Evolutionary conservation across 2,329 filamentous ascomycete genomes (phyloP).

Genomic region (Monosporascus ibericus): DNA sequence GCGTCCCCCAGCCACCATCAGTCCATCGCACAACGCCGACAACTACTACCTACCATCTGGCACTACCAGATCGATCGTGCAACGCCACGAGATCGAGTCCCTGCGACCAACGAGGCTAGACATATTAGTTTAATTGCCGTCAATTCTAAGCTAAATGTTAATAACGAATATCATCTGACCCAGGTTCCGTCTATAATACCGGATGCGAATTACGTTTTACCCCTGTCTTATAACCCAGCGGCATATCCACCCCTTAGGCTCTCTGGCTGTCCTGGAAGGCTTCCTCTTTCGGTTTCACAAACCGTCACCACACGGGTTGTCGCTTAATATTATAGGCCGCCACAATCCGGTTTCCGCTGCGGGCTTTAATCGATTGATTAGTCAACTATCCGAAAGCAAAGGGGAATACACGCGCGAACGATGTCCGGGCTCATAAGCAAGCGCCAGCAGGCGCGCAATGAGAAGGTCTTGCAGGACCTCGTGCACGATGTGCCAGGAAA

Average conservation of each 20-base stretch:
- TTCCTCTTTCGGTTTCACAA: background rate
- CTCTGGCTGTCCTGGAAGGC: background rate
- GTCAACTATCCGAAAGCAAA: background rate
- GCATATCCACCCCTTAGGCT: background rate
- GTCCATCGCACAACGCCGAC: too few relatives aligned
- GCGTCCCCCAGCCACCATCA: too few relatives aligned
- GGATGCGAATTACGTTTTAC: background rate
- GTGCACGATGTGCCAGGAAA: slow-evolving; percentile 80
- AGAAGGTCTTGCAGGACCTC: slow-evolving; percentile 83
- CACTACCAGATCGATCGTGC: background rate
- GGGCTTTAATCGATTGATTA: too few relatives aligned
- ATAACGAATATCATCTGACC: background rate
- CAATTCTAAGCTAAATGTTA: background rate
- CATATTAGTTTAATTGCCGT: background rate
- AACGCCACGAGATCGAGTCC: background rate
- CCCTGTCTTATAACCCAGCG: slow-evolving; percentile 1
- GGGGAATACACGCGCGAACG: slow-evolving; percentile 7
- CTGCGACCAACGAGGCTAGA: background rate
- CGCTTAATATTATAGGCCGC: background rate
- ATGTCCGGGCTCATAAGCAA: slow-evolving; percentile 82
- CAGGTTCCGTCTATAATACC: background rate
- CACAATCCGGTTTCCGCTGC: background rate
- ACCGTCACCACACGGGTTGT: background rate
- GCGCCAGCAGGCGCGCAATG: slow-evolving; percentile 96
- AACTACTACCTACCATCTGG: too few relatives aligned